These are phyloP conservation scores for Talaromyces pinophilus DNA, from an alignment of 2,329 filamentous ascomycete genomes.

Conservation along the genomic window DNA sequence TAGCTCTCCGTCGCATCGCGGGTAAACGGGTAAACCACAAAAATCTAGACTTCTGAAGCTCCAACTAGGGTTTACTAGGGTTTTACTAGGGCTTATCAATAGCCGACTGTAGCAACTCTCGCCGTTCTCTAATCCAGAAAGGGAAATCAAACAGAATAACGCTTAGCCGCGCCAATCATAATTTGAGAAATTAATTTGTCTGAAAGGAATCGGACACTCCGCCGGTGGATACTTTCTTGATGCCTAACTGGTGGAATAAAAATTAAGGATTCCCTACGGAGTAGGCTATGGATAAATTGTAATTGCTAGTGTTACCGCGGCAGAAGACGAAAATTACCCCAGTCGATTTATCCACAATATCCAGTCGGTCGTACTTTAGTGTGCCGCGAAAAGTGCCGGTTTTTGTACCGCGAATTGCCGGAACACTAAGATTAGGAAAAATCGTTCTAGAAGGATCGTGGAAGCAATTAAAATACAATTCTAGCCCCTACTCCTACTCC, in stretches of 20 bases:
- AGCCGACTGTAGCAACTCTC: not conserved
- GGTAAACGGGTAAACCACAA: not conserved
- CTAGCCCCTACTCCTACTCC: too few relatives aligned
- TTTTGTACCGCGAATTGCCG: not conserved
- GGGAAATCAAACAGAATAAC: not conserved
- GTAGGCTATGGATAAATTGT: not conserved
- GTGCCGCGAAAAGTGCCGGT: not conserved
- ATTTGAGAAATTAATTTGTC: not conserved
- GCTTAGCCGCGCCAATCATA: constrained; percentile 1
- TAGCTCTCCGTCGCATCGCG: not conserved
- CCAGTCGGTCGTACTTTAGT: not conserved
- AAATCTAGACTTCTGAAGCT: constrained; percentile 1
- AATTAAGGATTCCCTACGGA: not conserved
- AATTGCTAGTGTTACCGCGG: not conserved
- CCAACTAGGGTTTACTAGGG: not conserved
- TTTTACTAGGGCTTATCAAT: not conserved
- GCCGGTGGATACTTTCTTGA: not conserved
- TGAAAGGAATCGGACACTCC: not conserved
- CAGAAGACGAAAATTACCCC: not conserved
- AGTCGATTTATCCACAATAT: not conserved
- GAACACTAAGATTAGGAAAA: not conserved
- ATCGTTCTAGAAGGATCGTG: constrained; percentile 4
- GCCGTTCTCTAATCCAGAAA: not conserved
- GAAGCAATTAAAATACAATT: not conserved
- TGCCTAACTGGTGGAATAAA: not conserved